Percentiles rank a stretch among this genome's conserved stretches.
phyloP scores from a whole-genome alignment of 345 rosid species.

The Laguncularia racemosa region DNA sequence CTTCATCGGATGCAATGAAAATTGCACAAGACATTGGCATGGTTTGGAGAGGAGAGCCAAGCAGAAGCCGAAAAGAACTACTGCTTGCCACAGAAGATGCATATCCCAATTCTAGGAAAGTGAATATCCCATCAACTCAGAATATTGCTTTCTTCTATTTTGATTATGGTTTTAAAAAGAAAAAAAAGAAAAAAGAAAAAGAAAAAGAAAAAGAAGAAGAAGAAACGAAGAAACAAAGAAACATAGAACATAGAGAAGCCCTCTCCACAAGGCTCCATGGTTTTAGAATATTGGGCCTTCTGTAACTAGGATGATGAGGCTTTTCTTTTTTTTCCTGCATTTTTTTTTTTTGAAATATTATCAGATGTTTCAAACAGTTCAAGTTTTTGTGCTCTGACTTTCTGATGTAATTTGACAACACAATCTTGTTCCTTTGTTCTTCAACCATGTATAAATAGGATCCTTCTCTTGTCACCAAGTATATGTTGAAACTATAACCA shows the following conservation, averaged over 20 bases:
- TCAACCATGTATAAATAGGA: no score
- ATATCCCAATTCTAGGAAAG: constrained; percentile 49
- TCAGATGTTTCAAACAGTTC: no score
- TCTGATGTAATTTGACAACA: not conserved
- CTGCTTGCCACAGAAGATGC: constrained; percentile 52
- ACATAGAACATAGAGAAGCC: constrained; percentile 1
- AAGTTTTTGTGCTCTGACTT: not conserved
- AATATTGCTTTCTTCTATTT: not conserved
- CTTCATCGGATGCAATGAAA: constrained; percentile 62
- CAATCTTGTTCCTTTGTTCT: not conserved
- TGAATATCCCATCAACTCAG: not conserved
- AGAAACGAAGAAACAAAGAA: not conserved
- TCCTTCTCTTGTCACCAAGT: no score
- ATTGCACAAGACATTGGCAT: constrained; percentile 72
- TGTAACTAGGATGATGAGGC: constrained; percentile 11
- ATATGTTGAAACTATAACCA: no score
- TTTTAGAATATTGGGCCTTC: not conserved
- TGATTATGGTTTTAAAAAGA: not conserved
- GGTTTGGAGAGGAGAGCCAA: constrained; percentile 75
- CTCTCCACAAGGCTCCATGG: constrained; percentile 7
- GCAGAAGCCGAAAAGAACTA: constrained; percentile 40
- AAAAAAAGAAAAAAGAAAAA: not conserved
- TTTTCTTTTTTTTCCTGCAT: not conserved
- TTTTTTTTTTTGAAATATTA: no score
- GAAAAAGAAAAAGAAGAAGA: not conserved